These are phyloP conservation scores for Candida caryicola DNA, from an alignment of 805 yeast genomes.

Conservation along the genomic window DNA sequence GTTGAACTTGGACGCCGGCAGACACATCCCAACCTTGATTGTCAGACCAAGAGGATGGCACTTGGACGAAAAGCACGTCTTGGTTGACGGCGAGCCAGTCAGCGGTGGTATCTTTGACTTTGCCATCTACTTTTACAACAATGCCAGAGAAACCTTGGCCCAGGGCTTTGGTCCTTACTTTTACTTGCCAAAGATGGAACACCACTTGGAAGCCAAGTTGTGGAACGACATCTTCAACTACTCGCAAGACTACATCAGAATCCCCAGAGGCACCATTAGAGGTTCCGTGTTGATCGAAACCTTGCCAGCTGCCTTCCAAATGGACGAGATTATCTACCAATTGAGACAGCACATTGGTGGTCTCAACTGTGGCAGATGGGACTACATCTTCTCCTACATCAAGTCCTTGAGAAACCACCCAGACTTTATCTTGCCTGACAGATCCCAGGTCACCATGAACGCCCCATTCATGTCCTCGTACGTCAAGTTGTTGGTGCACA, in stretches of 20 bases:
- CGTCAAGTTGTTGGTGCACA: slow-evolving; percentile 67
- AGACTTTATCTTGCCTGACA: slow-evolving; percentile 69
- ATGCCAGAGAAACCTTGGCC: slow-evolving; percentile 58
- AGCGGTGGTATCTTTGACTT: slow-evolving; percentile 78
- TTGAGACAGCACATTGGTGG: slow-evolving; percentile 76
- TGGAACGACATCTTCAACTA: slow-evolving; percentile 81
- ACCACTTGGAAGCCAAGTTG: slow-evolving; percentile 74
- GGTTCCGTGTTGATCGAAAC: slow-evolving; percentile 84
- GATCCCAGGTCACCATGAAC: slow-evolving; percentile 75
- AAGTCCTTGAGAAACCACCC: slow-evolving; percentile 70
- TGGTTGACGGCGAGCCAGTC: slow-evolving; percentile 72
- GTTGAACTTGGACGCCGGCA: slow-evolving; percentile 45
- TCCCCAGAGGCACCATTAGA: slow-evolving; percentile 74
- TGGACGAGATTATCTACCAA: slow-evolving; percentile 80
- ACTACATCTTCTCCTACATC: slow-evolving; percentile 78
- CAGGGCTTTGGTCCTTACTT: slow-evolving; percentile 79
- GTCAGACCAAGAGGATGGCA: slow-evolving; percentile 92
- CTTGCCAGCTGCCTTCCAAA: slow-evolving; percentile 80
- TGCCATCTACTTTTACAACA: slow-evolving; percentile 74
- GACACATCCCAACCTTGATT: slow-evolving; percentile 71
- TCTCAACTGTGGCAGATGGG: slow-evolving; percentile 88
- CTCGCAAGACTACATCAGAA: slow-evolving; percentile 66
- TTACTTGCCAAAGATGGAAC: slow-evolving; percentile 84
- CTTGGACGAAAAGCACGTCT: slow-evolving; percentile 68
- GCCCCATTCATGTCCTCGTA: slow-evolving; percentile 80